These are phyloP conservation scores for Claviceps cyperi DNA, from an alignment of 2,329 filamentous ascomycete species.

Conservation along the genomic window DNA sequence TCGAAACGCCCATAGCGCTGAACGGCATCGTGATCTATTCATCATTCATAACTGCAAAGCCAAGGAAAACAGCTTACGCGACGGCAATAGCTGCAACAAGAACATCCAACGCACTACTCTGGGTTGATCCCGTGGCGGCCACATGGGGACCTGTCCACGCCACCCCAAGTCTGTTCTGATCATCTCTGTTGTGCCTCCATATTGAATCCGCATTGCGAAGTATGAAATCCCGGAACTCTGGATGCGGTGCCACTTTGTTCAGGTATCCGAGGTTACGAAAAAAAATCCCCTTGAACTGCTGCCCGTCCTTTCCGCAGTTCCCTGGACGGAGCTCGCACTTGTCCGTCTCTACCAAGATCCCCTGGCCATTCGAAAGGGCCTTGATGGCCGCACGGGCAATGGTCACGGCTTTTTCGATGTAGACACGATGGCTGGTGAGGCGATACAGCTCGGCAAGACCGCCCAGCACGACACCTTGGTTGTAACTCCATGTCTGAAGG, in stretches of 20 bases:
- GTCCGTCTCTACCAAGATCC: slow-evolving; percentile 29
- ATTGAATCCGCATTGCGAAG: slow-evolving; percentile 48
- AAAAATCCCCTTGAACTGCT: slow-evolving; percentile 62
- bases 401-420: slow-evolving; percentile 26
- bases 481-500: slow-evolving; percentile 38
- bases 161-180: slow-evolving; percentile 38
- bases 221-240: slow-evolving; percentile 39
- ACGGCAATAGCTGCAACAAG: slow-evolving; percentile 45
- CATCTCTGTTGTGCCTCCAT: slow-evolving; percentile 43
- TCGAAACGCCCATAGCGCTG: neutral
- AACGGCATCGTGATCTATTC: neutral
- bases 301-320: slow-evolving; percentile 32
- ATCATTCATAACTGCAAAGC: neutral
- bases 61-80: slow-evolving; percentile 8
- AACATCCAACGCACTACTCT: slow-evolving; percentile 51
- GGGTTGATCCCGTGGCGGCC: slow-evolving; percentile 39
- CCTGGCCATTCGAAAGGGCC: slow-evolving; percentile 26
- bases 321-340: slow-evolving; percentile 19
- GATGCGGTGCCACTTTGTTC: slow-evolving; percentile 33
- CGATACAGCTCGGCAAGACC: slow-evolving; percentile 36
- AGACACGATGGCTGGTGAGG: slow-evolving; percentile 26
- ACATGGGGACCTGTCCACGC: slow-evolving; percentile 50
- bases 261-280: slow-evolving; percentile 48
- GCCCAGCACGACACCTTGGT: slow-evolving; percentile 43
- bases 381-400: slow-evolving; percentile 40